Percentiles rank a stretch among this genome's conserved stretches.
These are phyloP conservation scores for Ehretia macrophylla DNA, from an alignment of 257 asterid genomes.

Conservation along the genomic window DNA sequence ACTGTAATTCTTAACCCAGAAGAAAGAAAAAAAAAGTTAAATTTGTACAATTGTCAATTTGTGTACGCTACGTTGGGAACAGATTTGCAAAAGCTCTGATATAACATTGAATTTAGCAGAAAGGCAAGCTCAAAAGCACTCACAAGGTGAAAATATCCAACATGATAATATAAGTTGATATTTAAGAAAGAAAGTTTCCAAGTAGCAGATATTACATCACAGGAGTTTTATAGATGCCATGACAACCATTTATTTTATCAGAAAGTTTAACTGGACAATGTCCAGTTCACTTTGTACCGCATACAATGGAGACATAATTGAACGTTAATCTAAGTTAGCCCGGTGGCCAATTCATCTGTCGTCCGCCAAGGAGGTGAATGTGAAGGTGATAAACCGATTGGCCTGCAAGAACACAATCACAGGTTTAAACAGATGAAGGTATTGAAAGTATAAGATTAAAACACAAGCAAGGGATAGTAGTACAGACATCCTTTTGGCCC, in stretches of 20 bases:
- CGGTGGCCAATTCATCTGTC: slow-evolving; percentile 99
- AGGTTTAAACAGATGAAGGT: background rate
- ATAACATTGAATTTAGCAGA: too few relatives aligned
- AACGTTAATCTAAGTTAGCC: slow-evolving; percentile 40
- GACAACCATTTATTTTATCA: background rate
- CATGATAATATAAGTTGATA: too few relatives aligned
- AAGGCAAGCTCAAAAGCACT: too few relatives aligned
- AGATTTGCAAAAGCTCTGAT: too few relatives aligned
- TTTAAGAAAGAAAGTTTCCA: background rate
- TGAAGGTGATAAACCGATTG: slow-evolving; percentile 95
- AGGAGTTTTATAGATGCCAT: background rate
- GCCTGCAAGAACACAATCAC: slow-evolving; percentile 37
- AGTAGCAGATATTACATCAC: background rate
- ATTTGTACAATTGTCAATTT: too few relatives aligned
- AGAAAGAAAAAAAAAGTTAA: too few relatives aligned
- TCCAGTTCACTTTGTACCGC: background rate
- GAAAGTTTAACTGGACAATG: background rate
- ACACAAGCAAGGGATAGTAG: background rate
- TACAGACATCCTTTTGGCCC: slow-evolving; percentile 83
- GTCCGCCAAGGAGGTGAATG: slow-evolving; percentile 89
- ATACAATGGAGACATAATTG: background rate
- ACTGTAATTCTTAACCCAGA: too few relatives aligned
- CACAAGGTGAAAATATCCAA: background rate
- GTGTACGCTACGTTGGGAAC: too few relatives aligned
- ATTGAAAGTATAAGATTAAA: background rate